Percentiles rank a stretch among this genome's conserved stretches.
Conservation (phyloP, 129 eudicot genomes). For the Solidago caesia region DNA sequence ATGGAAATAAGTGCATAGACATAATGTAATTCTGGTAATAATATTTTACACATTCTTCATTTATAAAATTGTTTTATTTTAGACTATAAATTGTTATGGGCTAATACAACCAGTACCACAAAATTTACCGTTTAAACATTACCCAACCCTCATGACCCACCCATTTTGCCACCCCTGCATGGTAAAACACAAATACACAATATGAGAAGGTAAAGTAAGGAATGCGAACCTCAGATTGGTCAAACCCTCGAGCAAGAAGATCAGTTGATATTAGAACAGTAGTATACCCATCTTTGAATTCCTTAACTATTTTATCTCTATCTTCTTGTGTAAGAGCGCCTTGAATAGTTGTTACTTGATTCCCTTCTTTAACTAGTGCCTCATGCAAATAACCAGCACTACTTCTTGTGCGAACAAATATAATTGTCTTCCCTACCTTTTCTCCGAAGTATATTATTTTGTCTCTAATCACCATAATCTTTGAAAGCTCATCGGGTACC, state of each 20-base stretch:
- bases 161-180: neutral
- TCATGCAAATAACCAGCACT: slow-evolving; percentile 16
- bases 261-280: slow-evolving; percentile 15
- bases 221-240: slow-evolving; percentile 15
- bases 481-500: slow-evolving; percentile 10
- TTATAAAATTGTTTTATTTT: too few relatives aligned
- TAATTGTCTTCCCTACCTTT: slow-evolving; percentile 4
- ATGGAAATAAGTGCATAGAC: too few relatives aligned
- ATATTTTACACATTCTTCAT: too few relatives aligned
- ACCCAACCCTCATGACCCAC: too few relatives aligned
- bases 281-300: slow-evolving; percentile 16
- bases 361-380: slow-evolving; percentile 8
- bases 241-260: slow-evolving; percentile 20
- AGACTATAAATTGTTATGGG: too few relatives aligned
- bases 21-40: too few relatives aligned
- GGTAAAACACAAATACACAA: neutral
- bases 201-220: neutral
- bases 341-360: slow-evolving; percentile 13
- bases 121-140: too few relatives aligned
- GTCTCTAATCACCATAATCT: slow-evolving; percentile 12
- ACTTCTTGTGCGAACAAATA: neutral
- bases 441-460: neutral
- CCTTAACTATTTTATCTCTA: slow-evolving; percentile 17
- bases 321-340: slow-evolving; percentile 4
- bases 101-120: too few relatives aligned